Percentiles rank a stretch among this genome's conserved stretches.
Evolutionary conservation across 306 rosid genomes (phyloP).

Genomic region (Castanopsis chinensis): DNA sequence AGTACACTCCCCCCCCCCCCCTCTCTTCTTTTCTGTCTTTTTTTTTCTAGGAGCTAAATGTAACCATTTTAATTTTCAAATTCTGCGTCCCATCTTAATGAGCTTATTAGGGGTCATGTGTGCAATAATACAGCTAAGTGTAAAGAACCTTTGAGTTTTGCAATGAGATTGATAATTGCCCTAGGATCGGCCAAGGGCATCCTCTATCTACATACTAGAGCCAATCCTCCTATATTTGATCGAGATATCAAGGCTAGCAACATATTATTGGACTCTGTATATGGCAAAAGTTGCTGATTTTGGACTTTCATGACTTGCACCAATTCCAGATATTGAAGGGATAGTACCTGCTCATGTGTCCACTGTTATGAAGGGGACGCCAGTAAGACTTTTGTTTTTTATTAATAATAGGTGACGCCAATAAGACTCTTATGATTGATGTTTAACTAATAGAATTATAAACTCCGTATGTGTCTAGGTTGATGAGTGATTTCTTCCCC

Average conservation of each 20-base stretch:
- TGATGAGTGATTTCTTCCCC: too few species aligned
- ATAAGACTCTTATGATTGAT: slow-evolving; percentile 38
- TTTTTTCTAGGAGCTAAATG: too few species aligned
- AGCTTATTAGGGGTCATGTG: neutral
- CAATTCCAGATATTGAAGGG: slow-evolving; percentile 59
- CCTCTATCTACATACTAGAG: slow-evolving; percentile 82
- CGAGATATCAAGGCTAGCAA: slow-evolving; percentile 87
- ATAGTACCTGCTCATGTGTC: slow-evolving; percentile 58
- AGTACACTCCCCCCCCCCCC: too few species aligned
- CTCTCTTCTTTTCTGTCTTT: too few species aligned
- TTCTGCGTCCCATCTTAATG: neutral
- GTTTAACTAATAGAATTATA: neutral
- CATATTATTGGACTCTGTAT: slow-evolving; percentile 71
- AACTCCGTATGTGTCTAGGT: neutral
- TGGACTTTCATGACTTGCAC: slow-evolving; percentile 86
- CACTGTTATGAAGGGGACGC: slow-evolving; percentile 90
- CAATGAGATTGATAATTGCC: slow-evolving; percentile 64
- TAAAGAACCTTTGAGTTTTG: slow-evolving; percentile 43
- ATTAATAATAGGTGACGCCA: slow-evolving; percentile 54
- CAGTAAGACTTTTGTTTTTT: slow-evolving; percentile 44
- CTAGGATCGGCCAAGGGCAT: slow-evolving; percentile 85
- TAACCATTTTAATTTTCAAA: too few species aligned
- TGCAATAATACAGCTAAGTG: slow-evolving; percentile 46
- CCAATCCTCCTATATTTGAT: slow-evolving; percentile 94
- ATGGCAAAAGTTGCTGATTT: slow-evolving; percentile 86